Evolutionary conservation across 805 yeast species (phyloP), one percentile per base, ranked within the genome.

Genomic region (Teunomyces cretensis): DNA sequence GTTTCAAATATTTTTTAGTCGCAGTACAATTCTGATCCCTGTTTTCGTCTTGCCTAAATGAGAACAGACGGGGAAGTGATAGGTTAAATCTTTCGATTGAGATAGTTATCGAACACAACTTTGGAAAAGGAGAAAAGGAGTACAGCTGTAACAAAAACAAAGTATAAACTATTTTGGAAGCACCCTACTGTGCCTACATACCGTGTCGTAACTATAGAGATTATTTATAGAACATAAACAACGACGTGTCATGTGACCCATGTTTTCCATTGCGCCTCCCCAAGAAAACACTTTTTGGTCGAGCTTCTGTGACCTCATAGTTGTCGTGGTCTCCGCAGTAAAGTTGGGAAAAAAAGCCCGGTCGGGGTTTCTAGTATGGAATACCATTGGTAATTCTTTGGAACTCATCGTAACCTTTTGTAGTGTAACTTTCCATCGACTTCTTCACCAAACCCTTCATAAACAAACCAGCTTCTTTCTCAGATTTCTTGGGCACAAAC

Each of bases 371-470:
- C 33, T 65, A 91, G 60, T 91, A 92, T 13, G 99, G 99, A 64
- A 94, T 94, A 47, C 99, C 99, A 58, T 94, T 94, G 30, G 99
- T 94, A 53, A 94, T 64, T 58, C 96, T 76, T 68, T 94, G 99
- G 81, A 94, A 94, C 70, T 91, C 97, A 62, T 94, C 99, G 65
- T 94, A 94, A 15, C 97, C 98, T 60, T 84, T 87, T 30, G 99
- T 94, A 59, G 85, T 89, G 57, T 81, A 70, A 67, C 96, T 86
- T 65, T 92, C 98, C 65, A 82, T 86, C 47, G 95, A 83, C 69
- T 84, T 86, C 52, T 74, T 76, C 50, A 94, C 84, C 67, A 94
- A 76, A 1, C 81, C 77, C 51, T 87, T 78, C 82, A 94, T 86
- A 54, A 75, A 80, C 30, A 72, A 58, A 8, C 96, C 89, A 6